A percentile compares a stretch with the other conserved stretches of the same genome.
phyloP scores from a whole-genome alignment of 1,284 basidiomycete genomes.

The Rhodofomes roseus region DNA sequence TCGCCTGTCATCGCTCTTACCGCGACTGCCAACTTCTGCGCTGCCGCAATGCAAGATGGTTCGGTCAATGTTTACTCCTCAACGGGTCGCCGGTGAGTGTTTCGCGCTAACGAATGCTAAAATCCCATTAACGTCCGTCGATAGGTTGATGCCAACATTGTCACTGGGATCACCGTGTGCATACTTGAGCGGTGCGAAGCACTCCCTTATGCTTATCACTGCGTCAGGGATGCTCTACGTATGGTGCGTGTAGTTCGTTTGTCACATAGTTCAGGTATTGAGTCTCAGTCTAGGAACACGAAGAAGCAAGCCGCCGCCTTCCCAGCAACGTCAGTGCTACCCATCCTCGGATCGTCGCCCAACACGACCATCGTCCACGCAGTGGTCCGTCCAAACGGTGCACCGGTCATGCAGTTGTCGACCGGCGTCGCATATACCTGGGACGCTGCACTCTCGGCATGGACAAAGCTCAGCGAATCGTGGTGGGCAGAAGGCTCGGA shows the following conservation, averaged over 20 bases:
- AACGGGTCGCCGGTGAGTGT: constrained; percentile 66
- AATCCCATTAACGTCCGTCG: constrained; percentile 6
- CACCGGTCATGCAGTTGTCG: constrained; percentile 72
- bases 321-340: constrained; percentile 57
- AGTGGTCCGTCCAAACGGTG: constrained; percentile 72
- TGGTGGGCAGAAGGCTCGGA: constrained; percentile 83
- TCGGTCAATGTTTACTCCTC: constrained; percentile 75
- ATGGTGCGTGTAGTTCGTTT: constrained; percentile 49
- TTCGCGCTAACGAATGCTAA: constrained; percentile 7
- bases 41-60: constrained; percentile 75
- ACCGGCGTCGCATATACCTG: constrained; percentile 76
- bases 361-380: constrained; percentile 57
- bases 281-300: constrained; percentile 56
- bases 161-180: constrained; percentile 70
- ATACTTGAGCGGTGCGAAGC: constrained; percentile 61
- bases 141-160: constrained; percentile 71
- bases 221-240: constrained; percentile 65
- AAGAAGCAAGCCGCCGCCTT: constrained; percentile 62
- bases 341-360: constrained; percentile 53
- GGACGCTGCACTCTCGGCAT: constrained; percentile 60
- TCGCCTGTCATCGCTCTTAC: constrained; percentile 65
- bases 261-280: constrained; percentile 5
- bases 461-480: constrained; percentile 70
- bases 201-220: constrained; percentile 71
- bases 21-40: constrained; percentile 66